Base-by-base conservation (phyloP, 2,329 filamentous ascomycete species). In the Ophiostoma australiae region DNA sequence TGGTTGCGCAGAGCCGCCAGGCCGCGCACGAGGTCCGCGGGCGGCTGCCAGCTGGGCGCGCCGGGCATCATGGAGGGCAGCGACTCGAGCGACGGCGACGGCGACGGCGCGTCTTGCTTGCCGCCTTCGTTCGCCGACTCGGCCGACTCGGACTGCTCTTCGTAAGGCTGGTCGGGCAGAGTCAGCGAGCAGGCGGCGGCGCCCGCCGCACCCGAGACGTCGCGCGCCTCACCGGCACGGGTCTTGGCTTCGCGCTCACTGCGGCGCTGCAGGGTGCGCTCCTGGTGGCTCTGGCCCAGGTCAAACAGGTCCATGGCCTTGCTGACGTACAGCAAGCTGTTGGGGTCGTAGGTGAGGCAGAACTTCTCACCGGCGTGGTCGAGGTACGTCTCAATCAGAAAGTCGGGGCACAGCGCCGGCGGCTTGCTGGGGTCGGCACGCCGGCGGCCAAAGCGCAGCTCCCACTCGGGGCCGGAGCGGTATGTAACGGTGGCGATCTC, bases 271-370 rank as follows among this genome's bases (percentile, higher is more conserved):
- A 83, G 83, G 1, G 91, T 88, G 27, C 85, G 87, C 3, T 82
- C 80, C 78, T 94, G 92, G 77, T 90, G 89, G 58, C 87, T 85
- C 67, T 83, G 83, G 33, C 95, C 93, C 0, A 99, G 86, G 77
- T 99, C 95, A 79, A 99, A 99, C 15, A 99, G 84, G 78, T 99
- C 95, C 95, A 99, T 99, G 5, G 95, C 95, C 81, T 99, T 99
- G 79, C 93, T 97, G 71, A 99, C 92, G 79, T 99, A 99, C 2
- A 99, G 84, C 55, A 98, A 82, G 77, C 93, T 97, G 81, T 99
- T 99, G 35, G 95, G 89, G 77, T 99, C 95, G 78, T 98, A 98
- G 74, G 95, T 94, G 35, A 99, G 85, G 78, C 93, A 97, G 84
- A 97, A 99, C 80, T 99, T 99, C 82, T 99, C 95, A 27, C 95